Conservation (phyloP, 257 asterid species). For the Solanum chmielewskii region DNA sequence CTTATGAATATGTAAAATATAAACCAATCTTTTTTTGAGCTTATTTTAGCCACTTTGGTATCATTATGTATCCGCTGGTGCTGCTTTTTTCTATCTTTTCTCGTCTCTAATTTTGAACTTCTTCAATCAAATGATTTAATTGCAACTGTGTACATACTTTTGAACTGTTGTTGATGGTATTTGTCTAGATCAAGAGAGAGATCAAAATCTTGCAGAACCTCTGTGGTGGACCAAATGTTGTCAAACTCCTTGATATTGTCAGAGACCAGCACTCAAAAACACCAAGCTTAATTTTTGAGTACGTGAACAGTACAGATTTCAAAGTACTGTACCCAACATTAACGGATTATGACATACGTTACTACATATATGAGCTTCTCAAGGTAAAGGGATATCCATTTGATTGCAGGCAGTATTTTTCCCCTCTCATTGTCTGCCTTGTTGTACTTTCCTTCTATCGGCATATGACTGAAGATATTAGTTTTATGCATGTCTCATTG, state of each 20-base stretch:
- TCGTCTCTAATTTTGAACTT: background rate
- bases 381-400: slow-evolving; percentile 30
- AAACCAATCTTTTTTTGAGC: background rate
- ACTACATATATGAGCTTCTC: slow-evolving; percentile 75
- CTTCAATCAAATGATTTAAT: background rate
- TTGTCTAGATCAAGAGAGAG: slow-evolving; percentile 62
- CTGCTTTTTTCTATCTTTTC: background rate
- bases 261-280: slow-evolving; percentile 77
- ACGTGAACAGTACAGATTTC: slow-evolving; percentile 75
- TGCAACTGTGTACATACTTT: background rate
- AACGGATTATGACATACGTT: slow-evolving; percentile 74
- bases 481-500: background rate
- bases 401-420: background rate
- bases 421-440: background rate
- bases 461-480: background rate
- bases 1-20: background rate
- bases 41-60: background rate
- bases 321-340: slow-evolving; percentile 68
- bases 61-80: background rate
- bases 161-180: background rate
- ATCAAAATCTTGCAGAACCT: slow-evolving; percentile 68
- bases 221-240: slow-evolving; percentile 65
- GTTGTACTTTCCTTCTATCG: background rate
- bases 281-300: slow-evolving; percentile 74
- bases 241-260: slow-evolving; percentile 65